Percentiles rank a stretch among this genome's conserved stretches.
These are phyloP conservation scores for Paramarasmius palmivorus DNA, from an alignment of 1,284 basidiomycete species.

Conservation along the genomic window DNA sequence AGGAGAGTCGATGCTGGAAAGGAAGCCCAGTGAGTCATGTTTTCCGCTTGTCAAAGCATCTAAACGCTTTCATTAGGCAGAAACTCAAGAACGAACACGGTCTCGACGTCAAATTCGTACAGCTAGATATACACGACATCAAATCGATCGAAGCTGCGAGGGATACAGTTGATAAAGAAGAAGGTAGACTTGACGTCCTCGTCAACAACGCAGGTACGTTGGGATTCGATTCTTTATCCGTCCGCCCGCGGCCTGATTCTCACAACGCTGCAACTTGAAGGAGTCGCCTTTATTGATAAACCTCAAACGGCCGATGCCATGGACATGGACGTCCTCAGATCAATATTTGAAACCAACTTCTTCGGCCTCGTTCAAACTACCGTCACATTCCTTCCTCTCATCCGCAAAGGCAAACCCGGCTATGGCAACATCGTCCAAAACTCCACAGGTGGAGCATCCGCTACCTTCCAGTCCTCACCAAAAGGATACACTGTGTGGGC, in stretches of 20 bases:
- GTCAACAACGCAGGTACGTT: no score
- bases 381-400: conserved; percentile 34
- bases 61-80: conserved; percentile 12
- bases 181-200: conserved; percentile 46
- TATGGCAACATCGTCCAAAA: conserved; percentile 21
- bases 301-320: conserved; percentile 33
- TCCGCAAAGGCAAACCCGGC: conserved; percentile 26
- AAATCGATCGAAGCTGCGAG: conserved; percentile 35
- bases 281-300: conserved; percentile 30
- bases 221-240: not conserved
- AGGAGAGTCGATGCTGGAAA: conserved; percentile 19
- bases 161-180: conserved; percentile 35
- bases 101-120: conserved; percentile 32
- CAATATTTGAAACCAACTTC: conserved; percentile 38
- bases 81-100: conserved; percentile 27
- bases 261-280: not conserved
- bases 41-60: not conserved
- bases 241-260: not conserved
- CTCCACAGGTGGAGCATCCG: conserved; percentile 55
- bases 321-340: conserved; percentile 33
- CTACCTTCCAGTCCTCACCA: conserved; percentile 27
- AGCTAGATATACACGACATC: conserved; percentile 35
- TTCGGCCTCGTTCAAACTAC: conserved; percentile 40
- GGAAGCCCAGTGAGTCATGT: conserved; percentile 12
- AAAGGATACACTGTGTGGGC: conserved; percentile 13